Conservation (phyloP, 169 alveolate genomes). For the Babesia sp. region DNA sequence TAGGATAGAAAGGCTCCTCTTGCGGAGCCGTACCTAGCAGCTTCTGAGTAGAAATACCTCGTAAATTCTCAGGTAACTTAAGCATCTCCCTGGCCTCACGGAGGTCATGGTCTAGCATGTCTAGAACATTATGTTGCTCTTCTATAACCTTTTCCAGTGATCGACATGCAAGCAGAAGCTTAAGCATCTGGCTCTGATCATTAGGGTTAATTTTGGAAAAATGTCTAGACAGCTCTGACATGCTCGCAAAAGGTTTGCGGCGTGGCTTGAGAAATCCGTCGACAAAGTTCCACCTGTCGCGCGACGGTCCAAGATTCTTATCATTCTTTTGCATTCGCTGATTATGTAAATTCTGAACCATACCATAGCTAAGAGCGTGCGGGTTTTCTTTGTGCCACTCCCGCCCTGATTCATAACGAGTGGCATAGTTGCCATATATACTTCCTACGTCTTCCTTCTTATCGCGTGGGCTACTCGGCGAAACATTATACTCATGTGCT, state of each 20-base stretch:
- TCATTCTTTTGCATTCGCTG: not conserved
- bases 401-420: conserved; percentile 24
- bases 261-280: conserved; percentile 64
- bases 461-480: conserved; percentile 5
- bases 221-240: conserved; percentile 52
- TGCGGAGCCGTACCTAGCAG: conserved; percentile 44
- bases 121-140: conserved; percentile 81
- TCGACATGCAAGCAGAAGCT: conserved; percentile 78
- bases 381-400: conserved; percentile 43
- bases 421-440: conserved; percentile 45
- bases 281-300: conserved; percentile 47
- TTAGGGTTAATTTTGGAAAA: conserved; percentile 24
- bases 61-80: conserved; percentile 72
- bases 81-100: conserved; percentile 75
- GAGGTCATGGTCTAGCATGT: conserved; percentile 80
- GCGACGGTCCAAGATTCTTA: not conserved
- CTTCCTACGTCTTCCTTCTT: conserved; percentile 11
- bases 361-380: conserved; percentile 38
- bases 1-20: conserved; percentile 53
- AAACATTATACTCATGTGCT: not conserved
- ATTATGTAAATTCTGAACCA: conserved; percentile 13
- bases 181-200: conserved; percentile 76
- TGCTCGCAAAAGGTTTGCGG: conserved; percentile 65
- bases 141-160: conserved; percentile 79
- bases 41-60: conserved; percentile 33